Evolutionary conservation across 1,139 yeast species (phyloP).

Genomic region (Debaryomycetaceae sp.): DNA sequence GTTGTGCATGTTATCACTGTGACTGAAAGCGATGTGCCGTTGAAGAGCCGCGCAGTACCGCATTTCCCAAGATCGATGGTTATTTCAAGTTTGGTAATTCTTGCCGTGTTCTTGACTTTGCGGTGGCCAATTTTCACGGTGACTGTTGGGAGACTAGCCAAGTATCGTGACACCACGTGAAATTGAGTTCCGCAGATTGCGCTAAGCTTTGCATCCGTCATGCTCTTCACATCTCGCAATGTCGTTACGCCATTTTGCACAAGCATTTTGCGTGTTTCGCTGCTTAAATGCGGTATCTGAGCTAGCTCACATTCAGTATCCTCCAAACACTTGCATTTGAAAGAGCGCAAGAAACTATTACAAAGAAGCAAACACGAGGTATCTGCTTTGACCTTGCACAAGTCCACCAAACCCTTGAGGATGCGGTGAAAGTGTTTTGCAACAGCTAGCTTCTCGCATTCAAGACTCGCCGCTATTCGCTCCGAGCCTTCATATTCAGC

Average conservation of each 20-base stretch:
- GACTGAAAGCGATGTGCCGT: too few species aligned
- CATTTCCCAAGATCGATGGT: too few species aligned
- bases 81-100: too few species aligned
- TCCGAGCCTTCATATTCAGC: background rate
- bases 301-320: background rate
- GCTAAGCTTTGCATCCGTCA: background rate
- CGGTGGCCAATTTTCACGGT: background rate
- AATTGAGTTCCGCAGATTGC: background rate
- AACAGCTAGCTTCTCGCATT: background rate
- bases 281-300: background rate
- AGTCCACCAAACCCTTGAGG: background rate
- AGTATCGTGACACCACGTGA: background rate
- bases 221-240: background rate
- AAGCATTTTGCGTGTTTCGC: background rate
- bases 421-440: background rate
- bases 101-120: too few species aligned
- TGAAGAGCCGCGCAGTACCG: too few species aligned
- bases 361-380: background rate
- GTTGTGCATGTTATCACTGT: too few species aligned
- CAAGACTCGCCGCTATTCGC: background rate
- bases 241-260: background rate
- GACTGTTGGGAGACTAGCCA: background rate
- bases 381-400: background rate
- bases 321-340: background rate
- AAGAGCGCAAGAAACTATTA: background rate